phyloP scores from a whole-genome alignment of 2,329 filamentous ascomycete species.

The Trichophyton equinum region DNA sequence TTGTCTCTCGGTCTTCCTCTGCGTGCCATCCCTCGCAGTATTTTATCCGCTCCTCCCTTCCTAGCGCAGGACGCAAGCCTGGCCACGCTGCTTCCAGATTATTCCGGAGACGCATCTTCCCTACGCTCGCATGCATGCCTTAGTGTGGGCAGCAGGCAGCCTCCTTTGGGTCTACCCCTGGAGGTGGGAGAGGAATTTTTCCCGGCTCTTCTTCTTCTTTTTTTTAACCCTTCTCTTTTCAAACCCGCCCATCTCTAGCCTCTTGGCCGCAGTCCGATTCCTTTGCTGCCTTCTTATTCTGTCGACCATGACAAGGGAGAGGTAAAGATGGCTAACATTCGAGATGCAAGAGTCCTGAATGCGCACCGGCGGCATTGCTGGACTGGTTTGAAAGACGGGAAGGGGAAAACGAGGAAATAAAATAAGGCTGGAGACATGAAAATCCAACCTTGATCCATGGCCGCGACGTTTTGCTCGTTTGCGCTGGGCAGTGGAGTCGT shows the following conservation, averaged over 20 bases:
- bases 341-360: background rate
- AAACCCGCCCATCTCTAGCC: background rate
- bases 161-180: background rate
- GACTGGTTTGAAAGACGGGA: background rate
- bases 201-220: background rate
- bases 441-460: background rate
- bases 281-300: background rate
- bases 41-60: background rate
- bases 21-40: no score
- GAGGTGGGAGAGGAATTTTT: background rate
- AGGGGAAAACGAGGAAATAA: background rate
- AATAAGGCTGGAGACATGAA: background rate
- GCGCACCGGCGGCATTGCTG: background rate
- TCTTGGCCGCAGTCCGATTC: background rate
- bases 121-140: conserved; percentile 4
- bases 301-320: background rate
- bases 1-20: background rate
- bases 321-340: no score
- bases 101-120: conserved; percentile 2
- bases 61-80: background rate
- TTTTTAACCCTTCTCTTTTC: background rate
- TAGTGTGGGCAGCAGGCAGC: background rate
- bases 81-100: conserved; percentile 2
- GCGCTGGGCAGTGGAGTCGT: background rate
- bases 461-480: background rate